Percentiles rank a stretch among this genome's conserved stretches.
phyloP scores from a whole-genome alignment of 768 basidiomycete genomes.

The Agaricus sinodeliciosus region DNA sequence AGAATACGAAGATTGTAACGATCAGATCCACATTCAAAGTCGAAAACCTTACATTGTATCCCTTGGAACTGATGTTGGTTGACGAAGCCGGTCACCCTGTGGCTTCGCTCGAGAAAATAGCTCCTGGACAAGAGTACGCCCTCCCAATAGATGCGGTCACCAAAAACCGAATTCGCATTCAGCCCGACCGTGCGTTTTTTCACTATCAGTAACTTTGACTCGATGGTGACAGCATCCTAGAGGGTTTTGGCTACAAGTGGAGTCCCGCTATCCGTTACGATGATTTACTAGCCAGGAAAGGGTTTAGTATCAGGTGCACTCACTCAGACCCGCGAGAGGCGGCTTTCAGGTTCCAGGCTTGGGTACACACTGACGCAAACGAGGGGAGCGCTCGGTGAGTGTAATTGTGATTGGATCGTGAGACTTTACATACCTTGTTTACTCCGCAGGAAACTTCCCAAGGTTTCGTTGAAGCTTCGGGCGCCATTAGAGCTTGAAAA shows the following conservation, averaged over 20 bases:
- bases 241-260: constrained; percentile 97
- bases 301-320: constrained; percentile 78
- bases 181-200: constrained; percentile 81
- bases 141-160: constrained; percentile 88
- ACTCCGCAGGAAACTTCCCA: constrained; percentile 66
- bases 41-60: constrained; percentile 87
- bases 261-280: constrained; percentile 84
- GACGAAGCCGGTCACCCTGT: constrained; percentile 80
- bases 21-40: constrained; percentile 89
- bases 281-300: constrained; percentile 65
- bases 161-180: constrained; percentile 72
- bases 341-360: constrained; percentile 91
- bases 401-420: neutral
- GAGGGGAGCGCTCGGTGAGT: constrained; percentile 50
- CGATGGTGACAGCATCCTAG: constrained; percentile 31
- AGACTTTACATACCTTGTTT: neutral
- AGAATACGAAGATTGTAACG: constrained; percentile 92
- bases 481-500: constrained; percentile 97
- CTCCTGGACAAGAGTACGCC: constrained; percentile 84
- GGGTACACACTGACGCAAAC: constrained; percentile 64
- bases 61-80: constrained; percentile 85
- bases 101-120: constrained; percentile 78
- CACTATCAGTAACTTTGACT: neutral
- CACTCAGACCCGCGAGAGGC: constrained; percentile 77
- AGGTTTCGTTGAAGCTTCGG: constrained; percentile 77